Evolutionary conservation across 208 protist genomes (phyloP).

Genomic region (Novymonas esmeraldas): DNA sequence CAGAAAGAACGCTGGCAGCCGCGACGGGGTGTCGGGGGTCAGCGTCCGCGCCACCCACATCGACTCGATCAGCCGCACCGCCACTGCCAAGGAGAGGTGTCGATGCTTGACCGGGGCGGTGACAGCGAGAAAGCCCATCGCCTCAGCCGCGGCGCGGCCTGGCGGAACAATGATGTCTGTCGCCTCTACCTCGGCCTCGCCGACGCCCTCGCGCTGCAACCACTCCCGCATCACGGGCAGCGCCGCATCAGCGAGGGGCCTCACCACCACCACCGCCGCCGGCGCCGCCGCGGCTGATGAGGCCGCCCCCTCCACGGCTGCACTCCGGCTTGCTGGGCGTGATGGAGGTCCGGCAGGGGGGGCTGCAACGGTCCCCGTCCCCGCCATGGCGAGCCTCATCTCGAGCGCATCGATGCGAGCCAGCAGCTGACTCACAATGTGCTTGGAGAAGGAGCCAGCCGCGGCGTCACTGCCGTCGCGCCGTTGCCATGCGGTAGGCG

Average conservation of each 20-base stretch:
- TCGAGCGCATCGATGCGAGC: constrained; percentile 40
- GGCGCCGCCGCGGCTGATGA: no score
- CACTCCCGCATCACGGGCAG: constrained; percentile 65
- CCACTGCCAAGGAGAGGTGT: constrained; percentile 47
- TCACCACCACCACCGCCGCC: no score
- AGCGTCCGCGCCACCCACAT: constrained; percentile 64
- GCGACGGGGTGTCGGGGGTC: constrained; percentile 21
- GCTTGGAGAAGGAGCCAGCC: not conserved
- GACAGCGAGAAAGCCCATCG: constrained; percentile 60
- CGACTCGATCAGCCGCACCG: constrained; percentile 46
- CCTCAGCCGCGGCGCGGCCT: constrained; percentile 51
- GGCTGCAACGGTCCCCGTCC: no score
- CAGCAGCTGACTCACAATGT: constrained; percentile 40
- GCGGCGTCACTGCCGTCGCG: not conserved
- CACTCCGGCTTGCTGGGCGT: no score
- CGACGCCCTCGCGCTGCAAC: constrained; percentile 67
- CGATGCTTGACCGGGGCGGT: constrained; percentile 64
- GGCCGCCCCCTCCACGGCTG: no score
- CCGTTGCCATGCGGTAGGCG: not conserved
- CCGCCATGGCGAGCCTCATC: constrained; percentile 18
- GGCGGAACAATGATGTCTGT: constrained; percentile 61
- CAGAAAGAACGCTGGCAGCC: constrained; percentile 51
- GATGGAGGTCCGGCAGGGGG: no score
- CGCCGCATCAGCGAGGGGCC: not conserved
- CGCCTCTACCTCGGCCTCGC: constrained; percentile 62